A percentile compares a stretch with the other conserved stretches of the same genome.
These are phyloP conservation scores for Coprinopsis strossmayeri DNA, from an alignment of 768 basidiomycete genomes.

Conservation along the genomic window DNA sequence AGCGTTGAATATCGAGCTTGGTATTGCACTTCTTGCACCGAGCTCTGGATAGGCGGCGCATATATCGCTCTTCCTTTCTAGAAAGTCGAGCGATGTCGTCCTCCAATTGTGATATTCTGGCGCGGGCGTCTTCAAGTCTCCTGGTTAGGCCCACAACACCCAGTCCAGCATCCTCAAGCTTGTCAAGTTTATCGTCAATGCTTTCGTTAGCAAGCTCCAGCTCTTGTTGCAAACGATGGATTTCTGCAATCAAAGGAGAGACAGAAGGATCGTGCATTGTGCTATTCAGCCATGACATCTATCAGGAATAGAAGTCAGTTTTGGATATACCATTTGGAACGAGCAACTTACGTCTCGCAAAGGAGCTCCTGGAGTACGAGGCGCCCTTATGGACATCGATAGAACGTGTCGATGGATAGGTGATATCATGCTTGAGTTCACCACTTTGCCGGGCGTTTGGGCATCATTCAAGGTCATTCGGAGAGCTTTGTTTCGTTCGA, in stretches of 20 bases:
- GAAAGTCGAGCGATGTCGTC: conserved; percentile 61
- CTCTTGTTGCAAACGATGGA: conserved; percentile 65
- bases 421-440: conserved; percentile 58
- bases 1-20: conserved; percentile 48
- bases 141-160: conserved; percentile 66
- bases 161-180: conserved; percentile 74
- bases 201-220: conserved; percentile 76
- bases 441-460: conserved; percentile 50
- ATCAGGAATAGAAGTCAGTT: conserved; percentile 6
- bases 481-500: conserved; percentile 60
- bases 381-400: conserved; percentile 59
- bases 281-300: conserved; percentile 72
- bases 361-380: conserved; percentile 75
- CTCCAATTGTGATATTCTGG: conserved; percentile 49
- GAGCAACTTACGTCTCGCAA: conserved; percentile 60
- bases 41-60: conserved; percentile 50
- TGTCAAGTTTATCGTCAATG: conserved; percentile 85
- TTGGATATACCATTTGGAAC: background rate
- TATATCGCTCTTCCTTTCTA: conserved; percentile 64
- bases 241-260: conserved; percentile 64
- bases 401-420: conserved; percentile 71
- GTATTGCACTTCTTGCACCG: conserved; percentile 66
- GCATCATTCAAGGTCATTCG: conserved; percentile 46
- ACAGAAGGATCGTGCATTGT: conserved; percentile 50
- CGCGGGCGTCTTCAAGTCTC: conserved; percentile 66